These are phyloP conservation scores for Mallotus repandus DNA, from an alignment of 441 rosid species.

Conservation along the genomic window DNA sequence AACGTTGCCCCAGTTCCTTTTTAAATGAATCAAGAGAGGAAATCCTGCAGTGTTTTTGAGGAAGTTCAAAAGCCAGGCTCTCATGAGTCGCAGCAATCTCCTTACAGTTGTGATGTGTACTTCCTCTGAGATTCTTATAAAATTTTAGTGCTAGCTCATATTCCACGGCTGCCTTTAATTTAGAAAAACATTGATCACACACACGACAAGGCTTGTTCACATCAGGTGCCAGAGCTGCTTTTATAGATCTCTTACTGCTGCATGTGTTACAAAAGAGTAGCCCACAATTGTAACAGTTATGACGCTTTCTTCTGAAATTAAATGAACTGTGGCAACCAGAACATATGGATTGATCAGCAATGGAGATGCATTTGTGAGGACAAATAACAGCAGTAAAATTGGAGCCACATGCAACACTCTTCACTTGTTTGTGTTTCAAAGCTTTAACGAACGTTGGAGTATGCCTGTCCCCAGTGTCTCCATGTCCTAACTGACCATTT, in stretches of 20 bases:
- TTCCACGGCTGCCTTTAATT: constrained; percentile 46
- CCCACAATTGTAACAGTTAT: constrained; percentile 36
- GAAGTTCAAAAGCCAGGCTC: constrained; percentile 25
- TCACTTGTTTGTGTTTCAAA: constrained; percentile 72
- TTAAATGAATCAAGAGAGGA: constrained; percentile 42
- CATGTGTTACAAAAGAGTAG: constrained; percentile 59
- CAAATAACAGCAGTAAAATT: constrained; percentile 75
- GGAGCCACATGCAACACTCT: constrained; percentile 64
- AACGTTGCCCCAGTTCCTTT: constrained; percentile 32
- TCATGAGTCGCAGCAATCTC: constrained; percentile 40
- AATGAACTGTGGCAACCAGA: constrained; percentile 72
- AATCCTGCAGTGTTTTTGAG: constrained; percentile 37
- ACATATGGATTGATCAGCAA: constrained; percentile 68
- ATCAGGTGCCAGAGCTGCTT: constrained; percentile 75
- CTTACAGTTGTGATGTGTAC: constrained; percentile 25
- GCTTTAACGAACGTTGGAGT: constrained; percentile 58
- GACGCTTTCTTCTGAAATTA: constrained; percentile 81
- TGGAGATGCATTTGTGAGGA: constrained; percentile 66
- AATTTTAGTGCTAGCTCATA: constrained; percentile 30
- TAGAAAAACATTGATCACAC: constrained; percentile 69
- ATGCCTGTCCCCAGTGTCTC: constrained; percentile 55
- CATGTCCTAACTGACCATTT: constrained; percentile 86
- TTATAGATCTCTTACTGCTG: constrained; percentile 60
- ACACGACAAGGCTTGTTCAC: constrained; percentile 70
- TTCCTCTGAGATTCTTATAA: constrained; percentile 32